These are phyloP conservation scores for Sequoia sempervirens DNA, from an alignment of 75 land plant species.

Conservation along the genomic window DNA sequence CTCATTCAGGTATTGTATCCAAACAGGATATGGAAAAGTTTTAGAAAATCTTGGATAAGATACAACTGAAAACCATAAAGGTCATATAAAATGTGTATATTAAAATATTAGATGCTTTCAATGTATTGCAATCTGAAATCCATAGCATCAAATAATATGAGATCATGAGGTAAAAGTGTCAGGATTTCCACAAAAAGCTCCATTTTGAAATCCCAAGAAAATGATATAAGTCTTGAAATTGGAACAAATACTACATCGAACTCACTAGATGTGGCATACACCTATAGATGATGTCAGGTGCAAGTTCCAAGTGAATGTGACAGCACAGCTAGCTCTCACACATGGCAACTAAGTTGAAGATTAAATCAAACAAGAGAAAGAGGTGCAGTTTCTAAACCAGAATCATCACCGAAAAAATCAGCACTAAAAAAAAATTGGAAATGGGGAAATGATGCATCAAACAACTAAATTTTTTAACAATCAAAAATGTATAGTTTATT, in stretches of 20 bases:
- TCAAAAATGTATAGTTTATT: not conserved
- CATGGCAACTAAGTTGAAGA: not conserved
- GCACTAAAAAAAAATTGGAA: not conserved
- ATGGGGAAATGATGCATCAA: not conserved
- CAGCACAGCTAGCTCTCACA: not conserved
- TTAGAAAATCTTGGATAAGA: too few species aligned
- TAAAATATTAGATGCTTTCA: not conserved
- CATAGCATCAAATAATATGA: not conserved
- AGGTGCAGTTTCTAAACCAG: not conserved
- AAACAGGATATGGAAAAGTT: not conserved
- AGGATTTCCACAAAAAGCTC: not conserved
- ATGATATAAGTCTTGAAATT: not conserved
- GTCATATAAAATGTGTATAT: not conserved
- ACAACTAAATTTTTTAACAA: not conserved
- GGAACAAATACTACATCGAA: not conserved
- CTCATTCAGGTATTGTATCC: not conserved
- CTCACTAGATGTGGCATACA: not conserved
- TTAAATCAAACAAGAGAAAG: not conserved
- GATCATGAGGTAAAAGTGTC: not conserved
- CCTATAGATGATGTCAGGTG: not conserved
- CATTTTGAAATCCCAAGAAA: not conserved
- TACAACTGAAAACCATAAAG: not conserved
- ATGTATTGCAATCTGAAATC: not conserved
- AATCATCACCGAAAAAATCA: not conserved
- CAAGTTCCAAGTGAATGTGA: not conserved